Base-by-base conservation (phyloP, 805 yeast species). In the Saturnispora quitensis region DNA sequence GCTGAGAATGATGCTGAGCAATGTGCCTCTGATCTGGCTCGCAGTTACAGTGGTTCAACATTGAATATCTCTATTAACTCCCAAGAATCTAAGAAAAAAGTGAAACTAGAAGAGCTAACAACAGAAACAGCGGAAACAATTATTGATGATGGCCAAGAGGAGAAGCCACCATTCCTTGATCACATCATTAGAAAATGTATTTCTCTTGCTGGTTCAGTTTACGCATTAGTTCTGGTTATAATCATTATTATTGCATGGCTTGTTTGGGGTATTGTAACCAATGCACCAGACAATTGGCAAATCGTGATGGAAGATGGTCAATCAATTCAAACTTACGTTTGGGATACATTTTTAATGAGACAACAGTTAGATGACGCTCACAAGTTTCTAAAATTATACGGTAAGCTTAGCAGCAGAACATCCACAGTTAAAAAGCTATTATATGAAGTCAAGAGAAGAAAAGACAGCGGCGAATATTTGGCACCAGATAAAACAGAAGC, bases 221-320 rank as follows among this genome's bases (percentile, higher is more conserved):
- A 40, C 7, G 18, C 44, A 22, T 24, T 22, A 6, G 12, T 13
- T 22, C 10, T 40, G 24, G 44, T 44, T 31, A 5, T 31, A 6
- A 3, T 40, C 7, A 40, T 25, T n/a, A 6, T 28, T n/a, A 12
- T 18, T 15, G 31, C 22, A 28, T 43, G 28, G 36, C 13, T 25
- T 47, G 35, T 15, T 17, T 31, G 18, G 18, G 52, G 73, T 44
- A 44, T 27, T 17, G 47, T 44, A 12, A 15, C 58, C n/a, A 53
- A 56, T n/a, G 72, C 64, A 3, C 66, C 72, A 2, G 58, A 60
- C 45, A 59, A 58, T 43, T 70, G 74, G 74, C 73, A 70, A 56
- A 69, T 70, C 34, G 66, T 66, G 3, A 70, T 70, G 71, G 71
- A 70, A 55, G 73, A 70, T 57, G 72, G 71, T 20, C 70, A 68